Evolutionary conservation across 2,329 filamentous ascomycete genomes (phyloP), one percentile per base, ranked within the genome.

Genomic region (Ophiostoma sp.): DNA sequence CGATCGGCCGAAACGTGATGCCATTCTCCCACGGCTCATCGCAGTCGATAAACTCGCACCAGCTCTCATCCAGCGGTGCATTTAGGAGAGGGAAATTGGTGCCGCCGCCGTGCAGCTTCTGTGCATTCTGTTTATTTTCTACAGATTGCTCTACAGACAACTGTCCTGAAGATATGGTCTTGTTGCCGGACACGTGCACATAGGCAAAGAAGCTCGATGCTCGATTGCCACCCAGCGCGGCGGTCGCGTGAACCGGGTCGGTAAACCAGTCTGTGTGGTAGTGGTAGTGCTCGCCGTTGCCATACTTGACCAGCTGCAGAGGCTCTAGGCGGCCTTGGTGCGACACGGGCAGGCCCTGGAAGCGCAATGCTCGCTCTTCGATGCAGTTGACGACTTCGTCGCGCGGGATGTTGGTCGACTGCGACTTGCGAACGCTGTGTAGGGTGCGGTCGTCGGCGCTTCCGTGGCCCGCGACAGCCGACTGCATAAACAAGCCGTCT

Each of bases 201-300:
- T 84, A 84, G 4, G 78, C 83, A 73, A 84, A 84, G 75, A 85
- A 83, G 17, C 81, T 83, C 31, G 79, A 80, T 5, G 78, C 73
- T 1, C 82, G 77, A 74, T 84, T 84, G 8, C 82, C 82, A 13
- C 82, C 82, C 11, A 79, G 73, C 0, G 76, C 77, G 11, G 79
- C 77, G 1, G 78, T 77, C n/a, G 79, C 77, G 64, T 81, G 79
- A 8, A 70, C 69, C 2, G 76, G 48, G 6, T 80, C 79, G 4
- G 79, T 80, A 76, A 83, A 84, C 83, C 83, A 84, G 76, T 85
- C 83, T 4, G 81, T 83, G 76, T 84, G 83, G 74, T 81, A 82
- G 74, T 83, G 81, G 75, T 82, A 84, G 70, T 78, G 80, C 74
- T 83, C 80, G 17, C 80, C 80, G 13, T 74, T 72, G 41, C 76